A percentile compares a stretch with the other conserved stretches of the same genome.
phyloP scores from a whole-genome alignment of 768 basidiomycete species.

The Coprinopsis cinerea region DNA sequence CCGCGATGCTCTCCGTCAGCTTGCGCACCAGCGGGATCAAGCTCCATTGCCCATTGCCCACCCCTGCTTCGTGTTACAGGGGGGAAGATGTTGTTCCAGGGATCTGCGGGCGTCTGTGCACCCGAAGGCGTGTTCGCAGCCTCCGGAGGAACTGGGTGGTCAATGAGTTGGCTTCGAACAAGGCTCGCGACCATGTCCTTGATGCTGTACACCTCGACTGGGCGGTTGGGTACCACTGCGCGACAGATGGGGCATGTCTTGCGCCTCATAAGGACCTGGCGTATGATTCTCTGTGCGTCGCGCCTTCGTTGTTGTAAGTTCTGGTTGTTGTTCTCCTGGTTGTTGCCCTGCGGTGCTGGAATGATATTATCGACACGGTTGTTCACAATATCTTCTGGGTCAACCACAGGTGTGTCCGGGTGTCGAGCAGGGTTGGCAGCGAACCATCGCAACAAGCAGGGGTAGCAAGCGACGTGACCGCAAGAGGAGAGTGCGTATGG shows the following conservation, averaged over 20 bases:
- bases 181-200: conserved; percentile 56
- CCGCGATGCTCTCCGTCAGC: conserved; percentile 4
- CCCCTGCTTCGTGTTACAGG: conserved; percentile 17
- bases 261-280: conserved; percentile 41
- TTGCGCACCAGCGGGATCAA: neutral
- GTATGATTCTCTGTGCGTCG: conserved; percentile 29
- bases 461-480: conserved; percentile 67
- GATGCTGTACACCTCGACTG: conserved; percentile 66
- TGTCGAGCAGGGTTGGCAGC: conserved; percentile 34
- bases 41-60: neutral
- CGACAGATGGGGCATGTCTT: conserved; percentile 79
- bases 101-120: neutral
- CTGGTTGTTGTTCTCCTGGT: conserved; percentile 15
- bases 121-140: conserved; percentile 12
- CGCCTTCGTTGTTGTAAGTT: too few relatives aligned
- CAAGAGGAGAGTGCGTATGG: conserved; percentile 74
- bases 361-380: conserved; percentile 30
- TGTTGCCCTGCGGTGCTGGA: conserved; percentile 19
- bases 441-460: conserved; percentile 76
- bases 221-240: conserved; percentile 49
- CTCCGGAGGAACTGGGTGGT: conserved; percentile 22
- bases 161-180: conserved; percentile 48
- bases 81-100: conserved; percentile 64
- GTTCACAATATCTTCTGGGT: conserved; percentile 14
- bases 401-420: conserved; percentile 18